Conservation (phyloP, 495 filamentous ascomycete species). For the Xylaria curta region DNA sequence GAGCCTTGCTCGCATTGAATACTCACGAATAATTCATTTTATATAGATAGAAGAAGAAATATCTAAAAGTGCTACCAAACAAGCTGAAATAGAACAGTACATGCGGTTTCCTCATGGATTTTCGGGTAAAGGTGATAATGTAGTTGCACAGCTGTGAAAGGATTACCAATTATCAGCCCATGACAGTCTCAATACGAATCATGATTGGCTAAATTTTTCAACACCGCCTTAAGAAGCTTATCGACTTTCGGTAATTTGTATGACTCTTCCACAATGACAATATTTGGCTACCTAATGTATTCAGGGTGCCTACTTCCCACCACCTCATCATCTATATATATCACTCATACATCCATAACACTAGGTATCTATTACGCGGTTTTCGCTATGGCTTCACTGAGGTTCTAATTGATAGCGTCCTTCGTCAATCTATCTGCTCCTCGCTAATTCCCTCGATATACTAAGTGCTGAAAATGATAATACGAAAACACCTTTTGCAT, state of each 20-base stretch:
- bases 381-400: slow-evolving; percentile 29
- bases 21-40: neutral
- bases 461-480: slow-evolving; percentile 63
- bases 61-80: neutral
- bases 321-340: slow-evolving; percentile 9
- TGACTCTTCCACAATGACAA: slow-evolving; percentile 23
- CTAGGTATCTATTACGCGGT: neutral
- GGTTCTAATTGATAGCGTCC: slow-evolving; percentile 24
- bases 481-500: slow-evolving; percentile 54
- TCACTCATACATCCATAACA: neutral
- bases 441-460: neutral
- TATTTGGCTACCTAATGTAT: neutral
- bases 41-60: neutral
- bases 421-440: neutral
- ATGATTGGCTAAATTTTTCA: slow-evolving; percentile 4
- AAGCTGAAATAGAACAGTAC: neutral
- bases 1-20: neutral
- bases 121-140: neutral
- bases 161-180: slow-evolving; percentile 7
- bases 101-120: neutral
- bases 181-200: neutral
- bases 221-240: slow-evolving; percentile 8
- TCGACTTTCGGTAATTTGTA: neutral
- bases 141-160: neutral
- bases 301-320: neutral